Conservation (phyloP, 164 flowering plant species). For the Paratinospora sagittata region DNA sequence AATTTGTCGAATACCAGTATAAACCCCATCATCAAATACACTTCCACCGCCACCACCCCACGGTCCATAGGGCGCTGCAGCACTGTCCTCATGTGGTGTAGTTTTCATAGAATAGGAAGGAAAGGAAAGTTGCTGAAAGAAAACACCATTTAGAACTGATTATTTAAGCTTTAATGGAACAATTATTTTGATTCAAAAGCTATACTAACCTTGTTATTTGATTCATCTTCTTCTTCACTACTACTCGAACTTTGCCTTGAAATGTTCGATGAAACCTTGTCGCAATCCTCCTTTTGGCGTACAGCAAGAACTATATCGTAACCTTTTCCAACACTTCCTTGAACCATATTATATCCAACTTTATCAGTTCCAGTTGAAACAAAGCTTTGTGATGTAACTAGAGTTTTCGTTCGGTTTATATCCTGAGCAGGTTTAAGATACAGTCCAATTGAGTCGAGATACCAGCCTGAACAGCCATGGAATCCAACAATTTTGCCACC, state of each 20-base stretch:
- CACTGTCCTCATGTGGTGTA: constrained; percentile 20
- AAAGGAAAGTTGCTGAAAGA: constrained; percentile 1
- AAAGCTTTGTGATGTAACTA: constrained; percentile 19
- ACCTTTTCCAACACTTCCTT: constrained; percentile 41
- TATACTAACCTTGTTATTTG: constrained; percentile 23
- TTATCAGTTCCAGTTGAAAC: constrained; percentile 20
- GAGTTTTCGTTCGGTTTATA: constrained; percentile 21
- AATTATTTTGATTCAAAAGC: not conserved
- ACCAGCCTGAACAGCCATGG: constrained; percentile 61
- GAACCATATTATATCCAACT: constrained; percentile 41
- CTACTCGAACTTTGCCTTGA: constrained; percentile 19
- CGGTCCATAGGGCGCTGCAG: constrained; percentile 53
- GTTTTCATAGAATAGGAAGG: constrained; percentile 15
- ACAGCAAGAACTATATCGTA: constrained; percentile 54
- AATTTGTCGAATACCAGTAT: constrained; percentile 62
- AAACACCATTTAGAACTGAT: not conserved
- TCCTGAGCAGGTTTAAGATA: constrained; percentile 41
- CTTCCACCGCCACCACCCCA: constrained; percentile 84
- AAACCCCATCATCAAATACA: constrained; percentile 61
- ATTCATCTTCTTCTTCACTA: constrained; percentile 21
- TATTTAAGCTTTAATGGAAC: not conserved
- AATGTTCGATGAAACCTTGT: constrained; percentile 11
- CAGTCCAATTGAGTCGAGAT: constrained; percentile 62
- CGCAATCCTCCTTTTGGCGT: constrained; percentile 34
- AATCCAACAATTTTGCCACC: constrained; percentile 70